phyloP scores from a whole-genome alignment of 1,284 basidiomycete species.

The Cutaneotrichosporon arboriforme region DNA sequence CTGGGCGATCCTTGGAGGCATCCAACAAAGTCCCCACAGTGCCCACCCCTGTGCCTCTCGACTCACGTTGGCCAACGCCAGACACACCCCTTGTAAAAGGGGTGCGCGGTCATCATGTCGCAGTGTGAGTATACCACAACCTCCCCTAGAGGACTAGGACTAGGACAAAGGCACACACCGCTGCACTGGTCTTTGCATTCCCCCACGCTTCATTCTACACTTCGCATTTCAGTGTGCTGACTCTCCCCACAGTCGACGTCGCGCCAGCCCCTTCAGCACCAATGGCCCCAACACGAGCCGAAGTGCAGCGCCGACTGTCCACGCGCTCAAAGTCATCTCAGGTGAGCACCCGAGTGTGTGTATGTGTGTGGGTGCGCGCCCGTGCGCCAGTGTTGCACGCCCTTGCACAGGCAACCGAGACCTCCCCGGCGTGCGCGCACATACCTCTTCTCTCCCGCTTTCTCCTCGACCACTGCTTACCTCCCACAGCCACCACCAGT shows the following conservation, averaged over 20 bases:
- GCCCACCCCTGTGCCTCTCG: too few relatives aligned
- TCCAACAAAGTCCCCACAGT: too few relatives aligned
- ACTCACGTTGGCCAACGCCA: too few relatives aligned
- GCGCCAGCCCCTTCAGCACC: not conserved
- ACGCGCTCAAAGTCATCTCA: slow-evolving; percentile 2
- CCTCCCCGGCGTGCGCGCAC: not conserved
- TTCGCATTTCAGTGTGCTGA: not conserved
- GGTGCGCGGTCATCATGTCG: not conserved
- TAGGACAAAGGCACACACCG: too few relatives aligned
- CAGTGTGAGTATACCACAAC: not conserved
- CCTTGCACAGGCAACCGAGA: not conserved
- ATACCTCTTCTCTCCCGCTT: not conserved
- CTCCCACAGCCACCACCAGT: not conserved
- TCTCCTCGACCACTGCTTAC: not conserved
- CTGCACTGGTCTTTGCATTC: too few relatives aligned
- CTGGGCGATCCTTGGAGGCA: too few relatives aligned
- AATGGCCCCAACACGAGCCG: not conserved
- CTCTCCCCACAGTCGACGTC: not conserved
- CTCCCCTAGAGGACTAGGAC: too few relatives aligned
- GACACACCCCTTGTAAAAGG: too few relatives aligned
- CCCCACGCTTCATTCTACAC: too few relatives aligned
- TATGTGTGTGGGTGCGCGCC: too few relatives aligned
- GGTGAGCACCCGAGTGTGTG: not conserved
- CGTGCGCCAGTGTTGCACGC: not conserved
- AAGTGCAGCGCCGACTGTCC: slow-evolving; percentile 3